phyloP scores from a whole-genome alignment of 116 monocot species.

The Phalaenopsis hybrid region DNA sequence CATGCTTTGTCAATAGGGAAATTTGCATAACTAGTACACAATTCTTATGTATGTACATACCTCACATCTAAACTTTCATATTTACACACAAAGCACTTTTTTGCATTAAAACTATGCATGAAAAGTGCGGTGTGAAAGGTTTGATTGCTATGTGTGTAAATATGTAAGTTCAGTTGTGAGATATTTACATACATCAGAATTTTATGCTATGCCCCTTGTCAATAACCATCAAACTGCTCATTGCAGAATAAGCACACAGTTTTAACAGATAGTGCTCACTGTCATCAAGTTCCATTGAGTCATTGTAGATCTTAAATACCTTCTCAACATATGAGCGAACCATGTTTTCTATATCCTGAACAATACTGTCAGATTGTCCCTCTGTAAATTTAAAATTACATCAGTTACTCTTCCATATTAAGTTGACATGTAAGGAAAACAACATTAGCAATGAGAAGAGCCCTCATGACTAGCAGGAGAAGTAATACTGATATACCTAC shows the following conservation, averaged over 20 bases:
- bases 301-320: conserved; percentile 28
- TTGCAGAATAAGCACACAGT: not conserved
- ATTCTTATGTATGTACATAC: no score
- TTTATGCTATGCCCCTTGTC: no score
- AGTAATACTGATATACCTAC: conserved; percentile 40
- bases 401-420: conserved; percentile 4
- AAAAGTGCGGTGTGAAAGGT: no score
- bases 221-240: not conserved
- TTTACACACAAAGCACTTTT: no score
- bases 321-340: conserved; percentile 91
- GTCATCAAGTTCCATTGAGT: not conserved
- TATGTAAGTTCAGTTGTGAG: no score
- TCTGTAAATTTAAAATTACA: conserved; percentile 24
- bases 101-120: no score
- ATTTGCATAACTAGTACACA: no score
- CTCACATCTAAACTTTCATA: no score
- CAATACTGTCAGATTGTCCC: conserved; percentile 89
- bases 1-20: not conserved
- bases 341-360: conserved; percentile 97
- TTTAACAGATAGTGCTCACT: not conserved
- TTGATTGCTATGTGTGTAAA: no score
- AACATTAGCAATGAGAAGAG: not conserved
- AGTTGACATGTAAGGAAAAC: not conserved
- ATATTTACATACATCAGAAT: no score
- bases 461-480: not conserved